Conservation (phyloP, 192 early-diverging fungal species). For the Pilaira anomala region DNA sequence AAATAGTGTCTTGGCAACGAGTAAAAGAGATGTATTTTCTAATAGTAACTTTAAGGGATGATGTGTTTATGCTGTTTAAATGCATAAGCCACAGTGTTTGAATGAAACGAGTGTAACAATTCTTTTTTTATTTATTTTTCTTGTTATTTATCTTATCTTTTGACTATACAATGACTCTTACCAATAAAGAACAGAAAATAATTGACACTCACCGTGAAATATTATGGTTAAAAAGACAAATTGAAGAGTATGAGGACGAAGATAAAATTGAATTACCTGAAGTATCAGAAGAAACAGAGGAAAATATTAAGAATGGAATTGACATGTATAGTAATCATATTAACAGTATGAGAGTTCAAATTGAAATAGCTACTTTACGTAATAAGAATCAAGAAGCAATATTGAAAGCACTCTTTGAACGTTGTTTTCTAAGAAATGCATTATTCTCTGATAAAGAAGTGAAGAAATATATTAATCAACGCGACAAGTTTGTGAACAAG, state of each 20-base stretch:
- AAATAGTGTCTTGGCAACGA: too few relatives aligned
- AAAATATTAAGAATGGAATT: neutral
- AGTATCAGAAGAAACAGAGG: neutral
- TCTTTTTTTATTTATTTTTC: neutral
- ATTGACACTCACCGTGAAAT: conserved; percentile 8
- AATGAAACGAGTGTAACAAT: neutral
- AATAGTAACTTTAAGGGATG: too few relatives aligned
- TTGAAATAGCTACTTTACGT: neutral
- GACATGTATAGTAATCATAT: neutral
- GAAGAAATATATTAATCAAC: conserved; percentile 4
- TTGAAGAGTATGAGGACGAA: neutral
- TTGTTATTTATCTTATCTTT: neutral
- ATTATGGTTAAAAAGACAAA: conserved; percentile 16
- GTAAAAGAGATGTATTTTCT: too few relatives aligned
- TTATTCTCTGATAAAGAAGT: neutral
- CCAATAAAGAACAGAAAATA: conserved; percentile 9
- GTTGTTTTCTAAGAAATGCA: neutral
- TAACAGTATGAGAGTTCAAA: neutral
- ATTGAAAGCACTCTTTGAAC: neutral
- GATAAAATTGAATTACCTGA: neutral
- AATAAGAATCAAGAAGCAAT: conserved; percentile 3
- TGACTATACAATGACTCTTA: conserved; percentile 2
- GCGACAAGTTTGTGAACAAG: conserved; percentile 20
- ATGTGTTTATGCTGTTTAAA: too few relatives aligned
- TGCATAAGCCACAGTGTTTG: too few relatives aligned